Conservation (phyloP, 768 basidiomycete genomes). For the Scleroderma citrinum region DNA sequence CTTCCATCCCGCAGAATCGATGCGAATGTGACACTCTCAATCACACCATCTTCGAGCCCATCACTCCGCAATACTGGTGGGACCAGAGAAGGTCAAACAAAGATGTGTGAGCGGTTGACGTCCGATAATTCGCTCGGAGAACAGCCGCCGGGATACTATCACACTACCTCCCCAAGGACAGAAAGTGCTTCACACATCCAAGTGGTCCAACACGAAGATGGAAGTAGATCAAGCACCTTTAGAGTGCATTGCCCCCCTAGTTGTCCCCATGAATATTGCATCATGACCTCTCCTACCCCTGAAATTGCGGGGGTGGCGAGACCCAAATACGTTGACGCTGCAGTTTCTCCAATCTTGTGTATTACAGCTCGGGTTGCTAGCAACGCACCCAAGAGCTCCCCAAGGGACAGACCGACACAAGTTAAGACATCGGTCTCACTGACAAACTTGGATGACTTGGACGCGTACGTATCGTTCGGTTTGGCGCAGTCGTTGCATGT, state of each 20-base stretch:
- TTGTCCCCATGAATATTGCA: conserved; percentile 16
- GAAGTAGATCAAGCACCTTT: conserved; percentile 8
- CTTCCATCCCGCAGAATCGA: conserved; percentile 6
- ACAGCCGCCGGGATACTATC: background rate
- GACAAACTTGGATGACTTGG: background rate
- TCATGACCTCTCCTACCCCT: background rate
- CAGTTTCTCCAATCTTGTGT: conserved; percentile 22
- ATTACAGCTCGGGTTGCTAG: background rate
- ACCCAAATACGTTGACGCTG: conserved; percentile 20
- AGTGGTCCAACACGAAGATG: conserved; percentile 11
- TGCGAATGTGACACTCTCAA: background rate
- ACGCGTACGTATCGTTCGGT: conserved; percentile 5
- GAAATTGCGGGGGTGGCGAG: background rate
- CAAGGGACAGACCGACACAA: background rate
- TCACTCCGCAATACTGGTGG: background rate
- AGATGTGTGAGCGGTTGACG: background rate
- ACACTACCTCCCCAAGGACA: conserved; percentile 1
- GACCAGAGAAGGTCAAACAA: conserved; percentile 4
- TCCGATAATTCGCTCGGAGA: conserved; percentile 2
- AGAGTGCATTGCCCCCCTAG: conserved; percentile 13
- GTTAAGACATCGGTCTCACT: background rate
- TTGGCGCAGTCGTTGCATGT: conserved; percentile 7
- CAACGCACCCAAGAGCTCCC: background rate
- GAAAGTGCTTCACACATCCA: conserved; percentile 19
- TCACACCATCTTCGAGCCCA: background rate